Base-by-base conservation (phyloP, 768 basidiomycete genomes). In the Termitomyces bulborhizus region DNA sequence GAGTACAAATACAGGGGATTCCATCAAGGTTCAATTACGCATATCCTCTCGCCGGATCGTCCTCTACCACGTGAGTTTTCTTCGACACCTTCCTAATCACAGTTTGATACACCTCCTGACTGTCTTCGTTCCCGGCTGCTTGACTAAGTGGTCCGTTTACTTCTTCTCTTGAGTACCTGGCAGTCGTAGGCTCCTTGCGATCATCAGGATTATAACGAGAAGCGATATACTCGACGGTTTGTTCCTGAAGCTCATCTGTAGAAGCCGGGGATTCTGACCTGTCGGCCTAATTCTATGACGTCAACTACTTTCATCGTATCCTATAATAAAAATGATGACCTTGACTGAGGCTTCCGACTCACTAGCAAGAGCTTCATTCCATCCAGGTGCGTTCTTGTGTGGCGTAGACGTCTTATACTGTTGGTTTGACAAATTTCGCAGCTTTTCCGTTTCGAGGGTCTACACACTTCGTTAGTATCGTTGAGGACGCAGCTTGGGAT, bases 351-450 rank as follows among this genome's bases (percentile, higher is more conserved):
- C 86, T 67, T 88, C 86, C 2, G 87, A 87, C 11, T 74, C 57
- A 53, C 75, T 78, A 0, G 86, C 86, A 12, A 88, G 76, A 26
- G 68, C 65, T 60, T 88, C 86, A 57, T 87, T 87, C 86, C 86
- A 88, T 1, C 85, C 86, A 3, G 85, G 86, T 0, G 85, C 84
- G 57, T 79, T 65, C 11, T 74, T 60, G 53, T 78, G 75, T 9
- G 80, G 76, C 1, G 81, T 74, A 2, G 79, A 76, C 1, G 74
- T 79, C 57, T 70, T 69, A 62, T 79, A 71, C 31, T 81, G 76
- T 3, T 64, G 63, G 6, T 70, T 68, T 21, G 72, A 62, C 40
- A 81, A 66, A 61, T 80, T 80, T n/a, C 77, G 73, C 12, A 59
- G 65, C 57, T 86, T 86, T 63, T 84, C 81, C 16, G 62, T 62